Evolutionary conservation across 208 protist genomes (phyloP).

Genomic region (Porcisia deanei): DNA sequence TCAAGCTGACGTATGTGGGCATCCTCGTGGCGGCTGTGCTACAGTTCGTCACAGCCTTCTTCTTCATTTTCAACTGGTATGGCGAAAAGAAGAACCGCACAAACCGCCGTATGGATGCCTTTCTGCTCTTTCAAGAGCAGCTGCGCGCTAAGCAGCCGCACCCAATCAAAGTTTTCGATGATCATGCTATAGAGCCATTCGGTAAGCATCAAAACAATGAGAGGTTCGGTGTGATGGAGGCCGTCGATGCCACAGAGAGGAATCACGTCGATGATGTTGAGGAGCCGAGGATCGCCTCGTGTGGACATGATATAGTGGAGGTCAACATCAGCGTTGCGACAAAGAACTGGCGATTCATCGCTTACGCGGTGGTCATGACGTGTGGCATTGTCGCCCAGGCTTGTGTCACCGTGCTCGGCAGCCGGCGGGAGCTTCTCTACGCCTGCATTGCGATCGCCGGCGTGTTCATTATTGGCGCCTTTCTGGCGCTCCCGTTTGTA

Average conservation of each 20-base stretch:
- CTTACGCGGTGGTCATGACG: conserved; percentile 48
- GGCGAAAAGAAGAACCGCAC: conserved; percentile 43
- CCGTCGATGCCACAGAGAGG: not conserved
- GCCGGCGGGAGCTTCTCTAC: conserved; percentile 31
- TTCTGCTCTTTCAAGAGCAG: conserved; percentile 13
- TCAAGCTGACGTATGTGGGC: conserved; percentile 21
- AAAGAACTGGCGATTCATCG: conserved; percentile 39
- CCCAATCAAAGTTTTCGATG: not conserved
- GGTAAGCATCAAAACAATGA: conserved; percentile 3
- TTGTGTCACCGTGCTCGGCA: conserved; percentile 38
- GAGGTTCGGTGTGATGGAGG: not conserved
- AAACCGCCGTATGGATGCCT: conserved; percentile 33
- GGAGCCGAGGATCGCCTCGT: conserved; percentile 19
- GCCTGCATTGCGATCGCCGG: conserved; percentile 23
- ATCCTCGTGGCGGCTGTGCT: conserved; percentile 32
- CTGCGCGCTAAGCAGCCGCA: not conserved
- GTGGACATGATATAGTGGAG: conserved; percentile 35
- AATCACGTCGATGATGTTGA: conserved; percentile 7
- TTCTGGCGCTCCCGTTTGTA: conserved; percentile 43
- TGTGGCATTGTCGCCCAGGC: conserved; percentile 33
- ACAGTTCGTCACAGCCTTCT: conserved; percentile 31
- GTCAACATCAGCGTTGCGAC: conserved; percentile 40
- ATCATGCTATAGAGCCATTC: conserved; percentile 9
- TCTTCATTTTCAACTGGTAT: conserved; percentile 59
- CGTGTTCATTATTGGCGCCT: conserved; percentile 29